Percentiles rank a stretch among this genome's conserved stretches.
phyloP scores from a whole-genome alignment of 495 filamentous ascomycete genomes.

The Penicillium paxilli region DNA sequence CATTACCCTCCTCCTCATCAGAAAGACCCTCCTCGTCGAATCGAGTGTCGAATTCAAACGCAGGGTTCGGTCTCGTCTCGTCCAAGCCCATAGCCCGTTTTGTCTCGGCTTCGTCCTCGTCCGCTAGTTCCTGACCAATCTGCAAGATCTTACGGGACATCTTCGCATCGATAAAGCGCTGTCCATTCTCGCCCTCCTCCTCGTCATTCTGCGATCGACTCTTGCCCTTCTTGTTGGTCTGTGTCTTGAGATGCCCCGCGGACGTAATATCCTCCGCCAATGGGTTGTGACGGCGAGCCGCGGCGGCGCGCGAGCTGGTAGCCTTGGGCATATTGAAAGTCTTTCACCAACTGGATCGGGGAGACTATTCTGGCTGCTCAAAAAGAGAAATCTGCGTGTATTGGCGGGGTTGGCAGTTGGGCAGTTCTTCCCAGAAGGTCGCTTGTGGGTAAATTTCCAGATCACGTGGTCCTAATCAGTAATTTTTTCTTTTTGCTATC shows the following conservation, averaged over 20 bases:
- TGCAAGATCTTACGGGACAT: conserved; percentile 83
- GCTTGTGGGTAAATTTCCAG: conserved; percentile 43
- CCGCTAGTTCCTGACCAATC: conserved; percentile 78
- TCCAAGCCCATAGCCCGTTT: conserved; percentile 24
- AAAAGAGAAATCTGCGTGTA: no score
- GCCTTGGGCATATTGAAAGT: conserved; percentile 47
- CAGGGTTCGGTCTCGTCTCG: conserved; percentile 48
- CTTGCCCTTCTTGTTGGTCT: conserved; percentile 56
- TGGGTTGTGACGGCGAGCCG: conserved; percentile 63
- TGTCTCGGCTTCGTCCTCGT: conserved; percentile 66
- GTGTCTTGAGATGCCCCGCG: conserved; percentile 59
- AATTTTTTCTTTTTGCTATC: conserved; percentile 28
- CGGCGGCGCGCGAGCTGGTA: conserved; percentile 38
- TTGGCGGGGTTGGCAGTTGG: no score
- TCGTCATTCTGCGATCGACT: conserved; percentile 53
- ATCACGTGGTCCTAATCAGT: conserved; percentile 35
- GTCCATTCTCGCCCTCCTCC: conserved; percentile 60
- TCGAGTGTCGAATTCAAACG: conserved; percentile 66
- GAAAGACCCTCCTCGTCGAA: conserved; percentile 53
- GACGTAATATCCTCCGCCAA: conserved; percentile 71
- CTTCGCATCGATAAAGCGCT: conserved; percentile 79
- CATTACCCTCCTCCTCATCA: conserved; percentile 45
- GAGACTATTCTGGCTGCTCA: no score
- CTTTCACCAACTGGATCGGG: background rate
- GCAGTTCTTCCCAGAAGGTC: conserved; percentile 6